Evolutionary conservation across 352 stramenopile genomes (phyloP).

Genomic region (Hyaloperonospora arabidopsidis): DNA sequence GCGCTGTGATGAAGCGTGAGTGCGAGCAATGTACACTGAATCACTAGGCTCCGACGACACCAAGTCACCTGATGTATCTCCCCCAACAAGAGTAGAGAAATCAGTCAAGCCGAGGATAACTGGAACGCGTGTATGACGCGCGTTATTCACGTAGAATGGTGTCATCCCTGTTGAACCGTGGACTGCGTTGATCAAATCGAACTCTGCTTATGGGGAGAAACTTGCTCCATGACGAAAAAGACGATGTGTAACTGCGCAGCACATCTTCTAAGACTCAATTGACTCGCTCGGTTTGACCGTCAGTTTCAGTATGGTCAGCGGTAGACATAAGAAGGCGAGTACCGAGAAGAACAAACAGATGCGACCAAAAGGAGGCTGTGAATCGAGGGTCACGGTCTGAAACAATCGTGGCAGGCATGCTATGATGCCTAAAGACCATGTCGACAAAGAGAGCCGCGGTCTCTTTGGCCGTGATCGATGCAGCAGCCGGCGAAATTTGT

Average conservation of each 20-base stretch:
- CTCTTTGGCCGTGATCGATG: not conserved
- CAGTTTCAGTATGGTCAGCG: not conserved
- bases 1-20: too few species aligned
- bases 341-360: not conserved
- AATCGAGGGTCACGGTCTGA: not conserved
- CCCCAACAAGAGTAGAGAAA: too few species aligned
- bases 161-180: not conserved
- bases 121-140: slow-evolving; percentile 1
- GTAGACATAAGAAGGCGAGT: too few species aligned
- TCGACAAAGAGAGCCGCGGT: not conserved
- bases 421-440: not conserved
- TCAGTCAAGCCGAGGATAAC: not conserved
- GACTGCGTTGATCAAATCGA: not conserved
- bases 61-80: too few species aligned
- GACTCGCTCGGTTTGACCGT: not conserved
- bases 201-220: slow-evolving; percentile 1
- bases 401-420: not conserved
- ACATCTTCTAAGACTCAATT: not conserved
- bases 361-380: not conserved
- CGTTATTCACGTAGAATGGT: not conserved
- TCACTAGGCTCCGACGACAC: too few species aligned
- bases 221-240: not conserved
- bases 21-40: too few species aligned
- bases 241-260: not conserved
- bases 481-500: not conserved